These are phyloP conservation scores for Leccinum pachyderme DNA, from an alignment of 1,284 basidiomycete genomes.

Conservation along the genomic window DNA sequence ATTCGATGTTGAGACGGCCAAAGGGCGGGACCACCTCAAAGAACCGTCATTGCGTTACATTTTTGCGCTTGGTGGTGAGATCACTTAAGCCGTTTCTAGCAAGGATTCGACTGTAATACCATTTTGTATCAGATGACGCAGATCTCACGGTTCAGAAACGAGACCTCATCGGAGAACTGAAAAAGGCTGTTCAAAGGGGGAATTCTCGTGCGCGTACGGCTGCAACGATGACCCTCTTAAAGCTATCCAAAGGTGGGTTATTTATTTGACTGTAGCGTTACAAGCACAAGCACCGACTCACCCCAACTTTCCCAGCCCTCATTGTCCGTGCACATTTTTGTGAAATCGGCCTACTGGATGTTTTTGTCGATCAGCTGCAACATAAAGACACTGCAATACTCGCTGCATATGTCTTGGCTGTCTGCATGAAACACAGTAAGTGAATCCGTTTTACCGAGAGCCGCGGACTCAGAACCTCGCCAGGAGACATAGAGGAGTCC, in stretches of 20 bases:
- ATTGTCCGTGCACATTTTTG: slow-evolving; percentile 2
- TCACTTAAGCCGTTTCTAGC: background rate
- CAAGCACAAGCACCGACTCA: background rate
- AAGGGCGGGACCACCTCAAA: background rate
- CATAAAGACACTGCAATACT: slow-evolving; percentile 9
- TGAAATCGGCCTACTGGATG: background rate
- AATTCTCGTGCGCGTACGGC: slow-evolving; percentile 15
- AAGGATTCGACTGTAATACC: background rate
- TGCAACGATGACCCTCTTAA: slow-evolving; percentile 22
- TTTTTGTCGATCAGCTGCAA: slow-evolving; percentile 14
- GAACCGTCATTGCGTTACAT: slow-evolving; percentile 7
- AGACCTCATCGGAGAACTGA: slow-evolving; percentile 13
- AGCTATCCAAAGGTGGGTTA: slow-evolving; percentile 14
- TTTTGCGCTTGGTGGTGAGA: slow-evolving; percentile 21
- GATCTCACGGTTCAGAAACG: background rate
- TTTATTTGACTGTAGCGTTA: background rate
- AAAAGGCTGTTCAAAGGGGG: background rate
- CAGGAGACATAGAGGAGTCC: slow-evolving; percentile 18
- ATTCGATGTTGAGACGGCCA: background rate
- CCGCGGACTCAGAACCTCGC: background rate
- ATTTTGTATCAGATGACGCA: slow-evolving; percentile 1
- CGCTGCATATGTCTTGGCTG: slow-evolving; percentile 15
- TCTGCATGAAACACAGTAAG: slow-evolving; percentile 17
- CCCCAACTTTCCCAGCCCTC: background rate
- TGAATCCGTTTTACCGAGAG: background rate